Evolutionary conservation across 2,329 filamentous ascomycete species (phyloP).

Genomic region (Colletotrichum chrysophilum): DNA sequence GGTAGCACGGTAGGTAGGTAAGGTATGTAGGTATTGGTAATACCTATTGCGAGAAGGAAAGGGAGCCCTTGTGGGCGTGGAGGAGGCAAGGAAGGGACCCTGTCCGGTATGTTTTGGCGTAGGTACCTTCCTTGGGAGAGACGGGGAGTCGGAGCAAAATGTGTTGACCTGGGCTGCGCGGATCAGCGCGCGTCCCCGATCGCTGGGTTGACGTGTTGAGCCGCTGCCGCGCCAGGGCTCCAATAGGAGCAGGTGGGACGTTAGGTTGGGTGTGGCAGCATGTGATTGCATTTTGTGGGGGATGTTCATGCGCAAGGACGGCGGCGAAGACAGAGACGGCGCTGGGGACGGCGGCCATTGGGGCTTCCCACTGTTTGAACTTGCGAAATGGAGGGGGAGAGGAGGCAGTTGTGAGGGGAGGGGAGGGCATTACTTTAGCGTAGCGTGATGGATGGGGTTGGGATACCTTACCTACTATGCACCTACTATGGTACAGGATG

Average conservation of each 20-base stretch:
- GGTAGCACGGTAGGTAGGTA: background rate
- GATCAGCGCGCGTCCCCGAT: background rate
- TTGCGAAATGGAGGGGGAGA: background rate
- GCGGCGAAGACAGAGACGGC: background rate
- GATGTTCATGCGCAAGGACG: constrained; percentile 16
- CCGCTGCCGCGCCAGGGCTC: constrained; percentile 17
- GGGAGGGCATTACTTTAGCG: background rate
- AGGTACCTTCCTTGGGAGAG: background rate
- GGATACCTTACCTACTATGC: background rate
- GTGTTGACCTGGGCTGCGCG: background rate
- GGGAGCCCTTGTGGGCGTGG: background rate
- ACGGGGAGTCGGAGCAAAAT: background rate
- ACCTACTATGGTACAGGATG: background rate
- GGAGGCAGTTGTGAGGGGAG: background rate
- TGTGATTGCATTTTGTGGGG: constrained; percentile 20
- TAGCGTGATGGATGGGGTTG: background rate
- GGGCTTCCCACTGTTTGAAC: background rate
- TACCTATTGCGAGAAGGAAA: background rate
- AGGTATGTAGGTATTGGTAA: background rate
- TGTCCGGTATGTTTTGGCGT: background rate
- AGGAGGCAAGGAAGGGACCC: background rate
- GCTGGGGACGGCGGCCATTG: background rate
- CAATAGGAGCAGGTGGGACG: constrained; percentile 16
- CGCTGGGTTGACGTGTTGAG: constrained; percentile 19
- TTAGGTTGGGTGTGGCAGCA: constrained; percentile 11